Percentiles rank a stretch among this genome's conserved stretches.
phyloP scores from a whole-genome alignment of 2,329 filamentous ascomycete species.

The Pezicula carpinea region DNA sequence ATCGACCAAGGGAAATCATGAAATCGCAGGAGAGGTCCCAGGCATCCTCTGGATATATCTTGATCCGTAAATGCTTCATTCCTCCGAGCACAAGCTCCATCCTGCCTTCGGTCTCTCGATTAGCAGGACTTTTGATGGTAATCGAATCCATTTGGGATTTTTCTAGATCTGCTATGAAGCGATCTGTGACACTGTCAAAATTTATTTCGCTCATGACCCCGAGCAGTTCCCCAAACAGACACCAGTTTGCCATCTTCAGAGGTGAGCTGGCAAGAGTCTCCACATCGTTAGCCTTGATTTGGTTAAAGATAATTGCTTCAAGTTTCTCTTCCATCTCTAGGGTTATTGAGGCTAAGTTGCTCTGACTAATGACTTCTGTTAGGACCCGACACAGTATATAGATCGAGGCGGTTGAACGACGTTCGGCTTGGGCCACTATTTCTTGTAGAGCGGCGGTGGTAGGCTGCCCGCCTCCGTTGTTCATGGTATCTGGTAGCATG shows the following conservation, averaged over 20 bases:
- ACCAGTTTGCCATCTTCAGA: conserved; percentile 90
- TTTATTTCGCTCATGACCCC: conserved; percentile 96
- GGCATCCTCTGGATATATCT: conserved; percentile 63
- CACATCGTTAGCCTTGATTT: conserved; percentile 82
- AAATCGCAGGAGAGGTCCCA: conserved; percentile 91
- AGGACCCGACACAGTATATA: conserved; percentile 93
- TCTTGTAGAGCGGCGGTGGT: conserved; percentile 52
- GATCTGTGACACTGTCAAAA: conserved; percentile 76
- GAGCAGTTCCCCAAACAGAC: conserved; percentile 84
- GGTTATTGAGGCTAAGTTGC: conserved; percentile 75
- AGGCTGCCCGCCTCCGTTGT: conserved; percentile 12
- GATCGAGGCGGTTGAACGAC: conserved; percentile 88
- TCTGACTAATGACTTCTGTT: conserved; percentile 91
- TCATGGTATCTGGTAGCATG: conserved; percentile 16
- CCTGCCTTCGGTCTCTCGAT: conserved; percentile 70
- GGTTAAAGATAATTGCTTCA: conserved; percentile 94
- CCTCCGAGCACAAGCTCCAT: conserved; percentile 84
- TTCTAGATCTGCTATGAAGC: conserved; percentile 79
- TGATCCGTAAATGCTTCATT: conserved; percentile 84
- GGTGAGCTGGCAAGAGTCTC: conserved; percentile 75
- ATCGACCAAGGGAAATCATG: conserved; percentile 71
- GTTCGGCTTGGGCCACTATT: conserved; percentile 74
- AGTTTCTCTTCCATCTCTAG: conserved; percentile 90
- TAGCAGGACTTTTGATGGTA: conserved; percentile 58
- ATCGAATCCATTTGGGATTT: conserved; percentile 70